phyloP scores from a whole-genome alignment of 805 yeast species.

The Pichia cabralensis region DNA sequence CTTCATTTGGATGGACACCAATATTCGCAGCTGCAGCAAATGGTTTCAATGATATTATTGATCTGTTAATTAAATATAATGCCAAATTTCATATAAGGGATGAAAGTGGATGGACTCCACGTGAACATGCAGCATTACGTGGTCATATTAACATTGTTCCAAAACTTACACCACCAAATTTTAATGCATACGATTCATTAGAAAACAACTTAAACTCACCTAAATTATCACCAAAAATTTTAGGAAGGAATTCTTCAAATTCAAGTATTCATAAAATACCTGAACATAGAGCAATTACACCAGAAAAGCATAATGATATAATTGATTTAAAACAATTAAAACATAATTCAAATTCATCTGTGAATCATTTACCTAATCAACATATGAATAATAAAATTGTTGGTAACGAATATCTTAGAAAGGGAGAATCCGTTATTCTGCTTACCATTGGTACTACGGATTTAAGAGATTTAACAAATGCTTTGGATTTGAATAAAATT shows the following conservation, averaged over 20 bases:
- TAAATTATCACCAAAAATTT: conserved; percentile 23
- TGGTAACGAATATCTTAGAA: conserved; percentile 67
- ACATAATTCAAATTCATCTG: conserved; percentile 1
- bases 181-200: conserved; percentile 24
- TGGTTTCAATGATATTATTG: conserved; percentile 53
- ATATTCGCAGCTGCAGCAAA: conserved; percentile 84
- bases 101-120: conserved; percentile 93
- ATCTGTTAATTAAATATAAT: conserved; percentile 40
- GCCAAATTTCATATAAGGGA: conserved; percentile 53
- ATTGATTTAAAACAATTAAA: conserved; percentile 8
- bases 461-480: conserved; percentile 44
- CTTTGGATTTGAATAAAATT: conserved; percentile 63
- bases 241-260: conserved; percentile 10
- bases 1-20: conserved; percentile 89
- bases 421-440: conserved; percentile 59
- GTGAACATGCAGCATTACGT: conserved; percentile 88
- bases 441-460: conserved; percentile 86
- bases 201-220: conserved; percentile 16
- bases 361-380: conserved; percentile 7
- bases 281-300: conserved; percentile 8
- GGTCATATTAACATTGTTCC: conserved; percentile 73
- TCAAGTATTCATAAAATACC: conserved; percentile 19
- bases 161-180: conserved; percentile 42
- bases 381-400: conserved; percentile 47
- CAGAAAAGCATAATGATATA: conserved; percentile 9